phyloP scores from a whole-genome alignment of 345 rosid genomes.

The Eucalyptus guilfoylei region DNA sequence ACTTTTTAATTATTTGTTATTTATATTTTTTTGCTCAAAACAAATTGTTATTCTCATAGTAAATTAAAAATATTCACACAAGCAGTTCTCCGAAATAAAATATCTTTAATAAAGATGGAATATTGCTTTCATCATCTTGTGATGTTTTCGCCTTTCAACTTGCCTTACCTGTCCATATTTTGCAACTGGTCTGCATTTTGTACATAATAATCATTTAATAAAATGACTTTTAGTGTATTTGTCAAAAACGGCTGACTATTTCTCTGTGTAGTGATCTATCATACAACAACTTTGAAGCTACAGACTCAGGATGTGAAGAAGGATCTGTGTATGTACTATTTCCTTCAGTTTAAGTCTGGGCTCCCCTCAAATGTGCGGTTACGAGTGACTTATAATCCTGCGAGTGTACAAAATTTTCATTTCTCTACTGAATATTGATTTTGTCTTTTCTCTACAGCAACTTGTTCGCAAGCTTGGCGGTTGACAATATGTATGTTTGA shows the following conservation, averaged over 20 bases:
- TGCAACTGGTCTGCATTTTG: neutral
- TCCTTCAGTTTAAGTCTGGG: neutral
- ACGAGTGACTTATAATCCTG: neutral
- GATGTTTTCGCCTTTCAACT: neutral
- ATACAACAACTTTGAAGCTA: neutral
- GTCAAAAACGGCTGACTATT: neutral
- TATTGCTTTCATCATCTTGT: neutral
- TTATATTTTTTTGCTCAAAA: no score
- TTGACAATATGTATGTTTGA: neutral
- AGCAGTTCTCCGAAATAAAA: no score
- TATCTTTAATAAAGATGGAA: no score
- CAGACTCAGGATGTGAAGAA: neutral
- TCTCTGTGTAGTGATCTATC: neutral
- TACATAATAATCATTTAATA: neutral
- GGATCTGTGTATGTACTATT: neutral
- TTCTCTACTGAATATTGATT: neutral
- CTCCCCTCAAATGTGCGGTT: neutral
- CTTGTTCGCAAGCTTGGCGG: neutral
- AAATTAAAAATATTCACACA: no score
- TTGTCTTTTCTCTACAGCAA: neutral
- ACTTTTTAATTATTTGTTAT: no score
- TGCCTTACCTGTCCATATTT: neutral
- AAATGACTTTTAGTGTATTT: neutral
- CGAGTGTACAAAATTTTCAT: neutral
- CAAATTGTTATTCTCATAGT: no score